Percentiles rank a stretch among this genome's conserved stretches.
Evolutionary conservation across 139 green algal species (phyloP).

Genomic region (Microglena sp.): DNA sequence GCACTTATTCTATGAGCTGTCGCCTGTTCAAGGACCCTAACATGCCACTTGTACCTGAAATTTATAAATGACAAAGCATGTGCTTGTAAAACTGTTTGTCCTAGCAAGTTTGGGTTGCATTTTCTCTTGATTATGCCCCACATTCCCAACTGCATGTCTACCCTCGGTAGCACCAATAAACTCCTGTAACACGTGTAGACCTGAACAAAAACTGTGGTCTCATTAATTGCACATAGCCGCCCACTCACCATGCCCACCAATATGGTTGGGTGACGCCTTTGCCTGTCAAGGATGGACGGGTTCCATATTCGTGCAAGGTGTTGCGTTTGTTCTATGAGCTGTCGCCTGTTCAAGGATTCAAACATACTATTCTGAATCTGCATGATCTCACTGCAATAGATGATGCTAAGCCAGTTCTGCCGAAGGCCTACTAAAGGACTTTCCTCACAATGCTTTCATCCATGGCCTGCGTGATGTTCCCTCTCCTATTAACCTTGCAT

Average conservation of each 20-base stretch:
- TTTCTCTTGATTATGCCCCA: no score
- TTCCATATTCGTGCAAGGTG: neutral
- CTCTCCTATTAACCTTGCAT: neutral
- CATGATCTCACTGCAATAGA: no score
- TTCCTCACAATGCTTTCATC: no score
- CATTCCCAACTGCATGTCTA: neutral
- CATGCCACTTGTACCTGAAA: neutral
- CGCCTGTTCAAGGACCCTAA: neutral
- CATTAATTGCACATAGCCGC: neutral
- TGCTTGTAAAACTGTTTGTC: no score
- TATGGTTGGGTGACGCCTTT: neutral
- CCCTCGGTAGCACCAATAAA: no score
- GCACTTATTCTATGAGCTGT: neutral
- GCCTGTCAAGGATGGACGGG: neutral
- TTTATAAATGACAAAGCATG: neutral
- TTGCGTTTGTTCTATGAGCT: neutral
- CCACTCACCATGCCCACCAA: neutral
- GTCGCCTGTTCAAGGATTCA: constrained; percentile 3
- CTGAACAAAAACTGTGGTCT: no score
- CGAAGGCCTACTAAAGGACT: no score
- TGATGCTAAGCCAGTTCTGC: neutral
- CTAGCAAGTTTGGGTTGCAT: no score
- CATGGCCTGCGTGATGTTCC: no score
- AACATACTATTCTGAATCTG: neutral
- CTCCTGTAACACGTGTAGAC: no score